Evolutionary conservation across 495 filamentous ascomycete genomes (phyloP).

Genomic region (Neurospora sp.): DNA sequence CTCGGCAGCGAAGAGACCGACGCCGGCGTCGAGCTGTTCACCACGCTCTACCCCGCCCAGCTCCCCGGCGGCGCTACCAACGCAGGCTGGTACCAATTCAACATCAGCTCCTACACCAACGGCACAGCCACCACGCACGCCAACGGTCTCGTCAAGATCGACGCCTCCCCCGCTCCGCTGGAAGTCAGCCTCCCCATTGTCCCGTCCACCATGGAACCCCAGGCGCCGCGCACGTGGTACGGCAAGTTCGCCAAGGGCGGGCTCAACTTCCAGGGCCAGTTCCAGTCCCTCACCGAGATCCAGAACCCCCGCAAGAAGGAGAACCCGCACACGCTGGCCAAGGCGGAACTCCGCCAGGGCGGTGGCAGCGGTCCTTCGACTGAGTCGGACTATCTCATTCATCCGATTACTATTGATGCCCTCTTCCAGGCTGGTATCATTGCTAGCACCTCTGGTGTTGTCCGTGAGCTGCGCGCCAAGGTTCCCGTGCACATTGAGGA

Average conservation of each 20-base stretch:
- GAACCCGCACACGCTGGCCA: neutral
- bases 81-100: conserved; percentile 19
- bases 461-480: conserved; percentile 10
- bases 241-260: conserved; percentile 14
- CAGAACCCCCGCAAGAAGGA: neutral
- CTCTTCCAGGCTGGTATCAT: conserved; percentile 24
- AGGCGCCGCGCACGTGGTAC: conserved; percentile 20
- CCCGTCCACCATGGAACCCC: conserved; percentile 12
- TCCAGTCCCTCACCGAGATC: conserved; percentile 18
- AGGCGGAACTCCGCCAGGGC: conserved; percentile 15
- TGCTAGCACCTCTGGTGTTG: conserved; percentile 12
- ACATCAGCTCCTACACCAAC: conserved; percentile 13
- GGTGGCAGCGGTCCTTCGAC: conserved; percentile 9
- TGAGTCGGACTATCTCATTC: conserved; percentile 22
- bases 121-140: conserved; percentile 26
- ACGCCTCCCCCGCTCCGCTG: neutral
- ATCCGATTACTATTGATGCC: conserved; percentile 31
- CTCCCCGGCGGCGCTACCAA: conserved; percentile 7
- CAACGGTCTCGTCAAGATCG: conserved; percentile 22
- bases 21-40: conserved; percentile 18
- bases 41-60: neutral
- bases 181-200: neutral
- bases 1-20: conserved; percentile 24
- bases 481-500: conserved; percentile 14
- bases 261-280: conserved; percentile 17